Percentiles rank a stretch among this genome's conserved stretches.
phyloP scores from a whole-genome alignment of 2,329 filamentous ascomycete genomes.

The Colletotrichum sp. region DNA sequence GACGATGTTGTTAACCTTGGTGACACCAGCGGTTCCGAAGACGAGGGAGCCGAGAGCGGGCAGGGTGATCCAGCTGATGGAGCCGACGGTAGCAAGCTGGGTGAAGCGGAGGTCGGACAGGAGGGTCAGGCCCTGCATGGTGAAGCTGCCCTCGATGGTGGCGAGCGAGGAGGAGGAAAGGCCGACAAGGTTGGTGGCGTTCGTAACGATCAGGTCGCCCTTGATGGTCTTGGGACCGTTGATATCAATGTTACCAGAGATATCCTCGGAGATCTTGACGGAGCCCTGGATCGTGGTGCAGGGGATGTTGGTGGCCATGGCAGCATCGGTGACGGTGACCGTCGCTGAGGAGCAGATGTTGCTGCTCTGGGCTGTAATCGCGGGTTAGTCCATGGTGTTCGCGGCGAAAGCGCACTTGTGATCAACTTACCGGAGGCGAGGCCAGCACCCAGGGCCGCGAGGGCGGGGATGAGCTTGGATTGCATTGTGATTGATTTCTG shows the following conservation, averaged over 20 bases:
- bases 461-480: slow-evolving; percentile 48
- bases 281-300: slow-evolving; percentile 76
- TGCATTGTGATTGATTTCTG: slow-evolving; percentile 46
- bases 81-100: slow-evolving; percentile 66
- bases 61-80: slow-evolving; percentile 76
- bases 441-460: slow-evolving; percentile 45
- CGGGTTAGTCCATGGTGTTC: background rate
- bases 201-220: slow-evolving; percentile 67
- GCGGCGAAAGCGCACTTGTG: background rate
- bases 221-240: slow-evolving; percentile 62
- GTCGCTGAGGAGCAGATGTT: slow-evolving; percentile 38
- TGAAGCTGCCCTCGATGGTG: slow-evolving; percentile 73
- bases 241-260: slow-evolving; percentile 65
- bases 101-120: slow-evolving; percentile 73
- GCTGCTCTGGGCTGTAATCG: slow-evolving; percentile 31
- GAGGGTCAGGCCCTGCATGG: slow-evolving; percentile 69
- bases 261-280: slow-evolving; percentile 65
- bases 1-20: slow-evolving; percentile 68
- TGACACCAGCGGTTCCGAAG: slow-evolving; percentile 63
- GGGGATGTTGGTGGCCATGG: slow-evolving; percentile 64
- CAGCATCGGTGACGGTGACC: slow-evolving; percentile 66
- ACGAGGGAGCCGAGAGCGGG: slow-evolving; percentile 58
- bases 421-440: slow-evolving; percentile 49
- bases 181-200: slow-evolving; percentile 61
- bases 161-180: slow-evolving; percentile 67